Base-by-base conservation (phyloP, 2,329 filamentous ascomycete genomes). In the Aspergillus sergii region DNA sequence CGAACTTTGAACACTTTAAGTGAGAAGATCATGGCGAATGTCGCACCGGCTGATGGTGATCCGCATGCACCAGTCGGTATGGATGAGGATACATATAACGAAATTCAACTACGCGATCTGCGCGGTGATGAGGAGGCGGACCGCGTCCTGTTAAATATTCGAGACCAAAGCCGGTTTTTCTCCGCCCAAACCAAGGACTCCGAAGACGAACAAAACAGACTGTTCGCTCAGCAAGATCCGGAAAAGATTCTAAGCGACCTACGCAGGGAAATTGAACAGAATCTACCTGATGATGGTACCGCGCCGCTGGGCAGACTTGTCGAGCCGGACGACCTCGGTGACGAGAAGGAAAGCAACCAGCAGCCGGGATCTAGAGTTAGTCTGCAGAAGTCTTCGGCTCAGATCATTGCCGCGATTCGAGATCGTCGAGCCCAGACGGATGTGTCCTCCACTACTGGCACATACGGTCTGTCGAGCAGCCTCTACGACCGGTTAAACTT, bases 21-120 rank as follows among this genome's bases (percentile, higher is more conserved):
- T 71, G 93, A 95, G 77, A 97, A 96, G 79, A 91, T 99, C 75
- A 90, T 99, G 85, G 91, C 91, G 55, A 91, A 94, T 67, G 92
- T 97, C 12, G 88, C 91, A 2, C 91, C 93, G 1, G 88, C 90
- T 6, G 93, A 97, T 74, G 80, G 83, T n/a, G 86, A 90, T 64
- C 84, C 86, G 1, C 85, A 89, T 64, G 85, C 83, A 6, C 86
- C 89, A 2, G 86, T 88, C 58, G 89, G 88, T 2, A 81, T 89
- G 71, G 90, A 93, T 64, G 90, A 93, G 69, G 85, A 88, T 45
- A 89, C 90, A 0, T 95, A 90, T 73, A 87, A 89, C 66, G 84
- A 93, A 72, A 81, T 98, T 36, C 85, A 88, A 45, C 83, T 99
- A 16, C 88, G 89, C 30, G 95, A 99, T 82, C 83, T 99, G 39